A percentile compares a stretch with the other conserved stretches of the same genome.
These are phyloP conservation scores for Boletellus ananiceps DNA, from an alignment of 768 basidiomycete genomes.

Conservation along the genomic window DNA sequence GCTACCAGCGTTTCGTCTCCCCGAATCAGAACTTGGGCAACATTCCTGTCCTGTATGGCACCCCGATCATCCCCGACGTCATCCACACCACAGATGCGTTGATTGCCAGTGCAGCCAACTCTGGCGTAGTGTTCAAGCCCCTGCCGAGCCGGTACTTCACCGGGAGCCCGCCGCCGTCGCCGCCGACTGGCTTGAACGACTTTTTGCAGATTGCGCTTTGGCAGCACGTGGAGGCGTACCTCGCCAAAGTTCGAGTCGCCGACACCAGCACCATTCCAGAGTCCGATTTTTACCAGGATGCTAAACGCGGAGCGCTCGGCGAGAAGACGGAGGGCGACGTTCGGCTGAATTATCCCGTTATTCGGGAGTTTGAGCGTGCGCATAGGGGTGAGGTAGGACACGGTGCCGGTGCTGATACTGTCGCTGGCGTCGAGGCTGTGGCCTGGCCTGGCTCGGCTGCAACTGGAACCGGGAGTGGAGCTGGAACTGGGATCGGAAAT, in stretches of 20 bases:
- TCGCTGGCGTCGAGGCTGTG: not conserved
- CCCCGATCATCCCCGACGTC: not conserved
- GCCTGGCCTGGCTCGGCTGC: not conserved
- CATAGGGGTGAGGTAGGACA: not conserved
- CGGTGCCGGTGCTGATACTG: not conserved
- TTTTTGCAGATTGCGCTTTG: not conserved
- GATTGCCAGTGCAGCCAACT: not conserved
- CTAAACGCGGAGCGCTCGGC: not conserved
- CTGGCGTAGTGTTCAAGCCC: not conserved
- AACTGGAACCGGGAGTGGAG: not conserved
- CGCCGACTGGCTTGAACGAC: not conserved
- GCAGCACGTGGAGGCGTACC: not conserved
- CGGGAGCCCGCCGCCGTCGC: not conserved
- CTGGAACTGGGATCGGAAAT: not conserved
- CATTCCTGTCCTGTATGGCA: conserved; percentile 2
- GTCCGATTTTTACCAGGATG: not conserved
- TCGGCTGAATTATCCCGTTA: not conserved
- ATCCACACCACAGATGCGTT: not conserved
- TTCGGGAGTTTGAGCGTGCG: not conserved
- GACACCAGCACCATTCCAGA: not conserved
- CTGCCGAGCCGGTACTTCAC: conserved; percentile 1
- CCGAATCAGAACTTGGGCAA: conserved; percentile 10
- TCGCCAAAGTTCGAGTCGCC: not conserved
- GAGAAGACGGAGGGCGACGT: not conserved
- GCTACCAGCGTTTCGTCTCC: not conserved